These are phyloP conservation scores for Cairneyella variabilis DNA, from an alignment of 495 filamentous ascomycete species.

Conservation along the genomic window DNA sequence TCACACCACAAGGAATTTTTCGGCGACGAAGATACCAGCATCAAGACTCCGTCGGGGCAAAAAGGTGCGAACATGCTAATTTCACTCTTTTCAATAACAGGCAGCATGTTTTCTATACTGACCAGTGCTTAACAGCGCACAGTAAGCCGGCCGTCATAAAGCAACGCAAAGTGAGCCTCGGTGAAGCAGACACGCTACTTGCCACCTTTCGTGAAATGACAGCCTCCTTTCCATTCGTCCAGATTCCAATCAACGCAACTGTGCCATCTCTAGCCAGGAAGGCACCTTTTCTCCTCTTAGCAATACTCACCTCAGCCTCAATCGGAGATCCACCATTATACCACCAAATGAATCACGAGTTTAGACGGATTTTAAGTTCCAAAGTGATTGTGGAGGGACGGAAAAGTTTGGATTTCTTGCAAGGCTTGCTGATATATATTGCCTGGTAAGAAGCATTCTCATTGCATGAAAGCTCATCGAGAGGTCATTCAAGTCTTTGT, in stretches of 20 bases:
- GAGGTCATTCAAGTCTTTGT: too few species aligned
- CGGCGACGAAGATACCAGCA: conserved; percentile 1
- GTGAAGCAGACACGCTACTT: conserved; percentile 20
- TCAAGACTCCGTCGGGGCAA: too few species aligned
- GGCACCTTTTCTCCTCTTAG: conserved; percentile 35
- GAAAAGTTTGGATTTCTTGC: conserved; percentile 36
- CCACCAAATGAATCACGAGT: conserved; percentile 25
- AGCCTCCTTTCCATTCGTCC: conserved; percentile 37
- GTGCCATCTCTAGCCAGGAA: conserved; percentile 28
- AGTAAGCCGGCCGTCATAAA: background rate
- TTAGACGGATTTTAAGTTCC: conserved; percentile 25
- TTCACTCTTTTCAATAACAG: too few species aligned
- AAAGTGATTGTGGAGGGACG: conserved; percentile 33
- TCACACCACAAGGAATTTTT: conserved; percentile 18
- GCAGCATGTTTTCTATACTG: too few species aligned
- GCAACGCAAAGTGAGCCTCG: conserved; percentile 9
- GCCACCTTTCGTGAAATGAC: conserved; percentile 18
- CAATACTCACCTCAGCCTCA: conserved; percentile 28
- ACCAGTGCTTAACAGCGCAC: too few species aligned
- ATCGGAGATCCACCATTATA: conserved; percentile 23
- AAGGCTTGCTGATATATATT: conserved; percentile 38
- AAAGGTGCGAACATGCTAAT: too few species aligned
- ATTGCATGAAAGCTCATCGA: too few species aligned
- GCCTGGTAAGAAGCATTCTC: conserved; percentile 31
- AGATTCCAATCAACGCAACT: conserved; percentile 27